Evolutionary conservation across 495 filamentous ascomycete species (phyloP).

Genomic region (Hypoxylon trugodes): DNA sequence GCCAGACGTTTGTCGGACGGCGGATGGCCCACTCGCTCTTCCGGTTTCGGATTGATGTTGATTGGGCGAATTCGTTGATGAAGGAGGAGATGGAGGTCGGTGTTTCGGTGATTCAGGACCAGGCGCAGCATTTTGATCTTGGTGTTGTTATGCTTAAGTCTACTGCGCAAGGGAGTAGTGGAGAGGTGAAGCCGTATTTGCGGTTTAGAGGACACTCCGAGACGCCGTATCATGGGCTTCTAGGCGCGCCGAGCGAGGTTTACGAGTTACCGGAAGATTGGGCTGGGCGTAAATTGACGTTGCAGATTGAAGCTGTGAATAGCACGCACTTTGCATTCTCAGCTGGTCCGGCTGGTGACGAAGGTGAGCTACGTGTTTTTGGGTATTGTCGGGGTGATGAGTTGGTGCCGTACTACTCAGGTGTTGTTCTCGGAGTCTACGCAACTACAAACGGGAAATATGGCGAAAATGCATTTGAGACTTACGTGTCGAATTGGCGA

Average conservation of each 20-base stretch:
- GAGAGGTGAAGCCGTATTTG: constrained; percentile 5
- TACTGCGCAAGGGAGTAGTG: not conserved
- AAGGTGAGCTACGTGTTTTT: not conserved
- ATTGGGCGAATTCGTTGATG: constrained; percentile 37
- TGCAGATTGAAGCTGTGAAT: constrained; percentile 44
- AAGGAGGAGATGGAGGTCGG: constrained; percentile 33
- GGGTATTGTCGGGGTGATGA: constrained; percentile 1
- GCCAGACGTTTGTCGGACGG: constrained; percentile 44
- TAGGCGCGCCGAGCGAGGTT: not conserved
- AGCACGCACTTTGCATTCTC: constrained; percentile 46
- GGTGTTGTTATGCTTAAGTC: constrained; percentile 38
- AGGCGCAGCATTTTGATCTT: constrained; percentile 50
- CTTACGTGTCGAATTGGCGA: constrained; percentile 43
- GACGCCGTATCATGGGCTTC: not conserved
- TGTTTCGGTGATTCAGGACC: constrained; percentile 43
- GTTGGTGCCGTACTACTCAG: constrained; percentile 7
- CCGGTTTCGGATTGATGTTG: constrained; percentile 31
- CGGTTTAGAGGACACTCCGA: constrained; percentile 30
- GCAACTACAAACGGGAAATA: not conserved
- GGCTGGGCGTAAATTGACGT: constrained; percentile 8
- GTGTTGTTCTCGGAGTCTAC: not conserved
- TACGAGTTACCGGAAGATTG: constrained; percentile 25
- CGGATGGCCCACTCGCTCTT: constrained; percentile 46
- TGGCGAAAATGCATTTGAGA: constrained; percentile 13
- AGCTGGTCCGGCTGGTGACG: constrained; percentile 26